Evolutionary conservation across 1,139 yeast genomes (phyloP).

Genomic region (Petasospora fabianii): DNA sequence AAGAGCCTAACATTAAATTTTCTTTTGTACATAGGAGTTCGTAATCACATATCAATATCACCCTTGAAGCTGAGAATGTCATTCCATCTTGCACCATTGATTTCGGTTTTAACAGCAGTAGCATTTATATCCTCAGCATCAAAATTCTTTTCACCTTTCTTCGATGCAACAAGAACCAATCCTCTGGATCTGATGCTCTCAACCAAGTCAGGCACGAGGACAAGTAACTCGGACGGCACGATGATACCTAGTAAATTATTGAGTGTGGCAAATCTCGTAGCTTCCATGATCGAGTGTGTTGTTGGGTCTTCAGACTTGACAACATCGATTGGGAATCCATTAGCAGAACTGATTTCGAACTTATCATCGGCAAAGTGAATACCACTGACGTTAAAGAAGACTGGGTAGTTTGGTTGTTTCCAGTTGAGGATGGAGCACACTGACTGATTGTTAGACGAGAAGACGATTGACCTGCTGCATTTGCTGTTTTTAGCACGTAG

Average conservation of each 20-base stretch:
- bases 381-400: constrained; percentile 77
- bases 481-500: constrained; percentile 36
- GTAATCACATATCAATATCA: constrained; percentile 54
- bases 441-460: constrained; percentile 81
- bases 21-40: not conserved
- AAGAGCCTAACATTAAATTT: not conserved
- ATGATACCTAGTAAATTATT: constrained; percentile 85
- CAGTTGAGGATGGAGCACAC: constrained; percentile 92
- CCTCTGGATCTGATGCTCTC: constrained; percentile 80
- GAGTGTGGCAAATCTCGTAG: constrained; percentile 67
- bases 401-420: constrained; percentile 98
- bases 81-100: constrained; percentile 70
- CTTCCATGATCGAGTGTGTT: constrained; percentile 55
- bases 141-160: constrained; percentile 26
- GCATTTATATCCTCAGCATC: constrained; percentile 15
- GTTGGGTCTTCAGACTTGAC: constrained; percentile 36
- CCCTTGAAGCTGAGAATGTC: constrained; percentile 69
- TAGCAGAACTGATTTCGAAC: constrained; percentile 35
- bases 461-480: constrained; percentile 58
- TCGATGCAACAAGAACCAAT: constrained; percentile 72
- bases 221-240: constrained; percentile 65
- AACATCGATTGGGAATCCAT: constrained; percentile 33
- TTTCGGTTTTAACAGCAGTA: constrained; percentile 35
- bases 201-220: constrained; percentile 70
- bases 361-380: constrained; percentile 40